Evolutionary conservation across 1,284 basidiomycete genomes (phyloP), one percentile per base, ranked within the genome.

Genomic region (Meripilus lineatus): DNA sequence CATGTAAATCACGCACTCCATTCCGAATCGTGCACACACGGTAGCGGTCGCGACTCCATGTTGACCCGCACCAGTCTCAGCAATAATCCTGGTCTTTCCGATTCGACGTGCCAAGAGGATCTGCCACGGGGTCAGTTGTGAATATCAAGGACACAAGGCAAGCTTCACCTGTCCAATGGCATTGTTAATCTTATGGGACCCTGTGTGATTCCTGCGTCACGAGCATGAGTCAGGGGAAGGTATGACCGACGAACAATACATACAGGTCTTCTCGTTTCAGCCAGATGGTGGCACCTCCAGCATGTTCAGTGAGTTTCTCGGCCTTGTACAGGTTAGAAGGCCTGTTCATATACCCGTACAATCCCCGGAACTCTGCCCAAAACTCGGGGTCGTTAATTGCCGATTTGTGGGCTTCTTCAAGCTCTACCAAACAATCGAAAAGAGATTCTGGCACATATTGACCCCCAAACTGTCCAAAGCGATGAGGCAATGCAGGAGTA

Each of bases 21-120:
- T 61, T 13, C 92, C 94, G 58, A 99, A 99, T 57, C 90, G 89
- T 38, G 95, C 95, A 57, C 96, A 99, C 7, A 93, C 96, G 2
- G 95, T 99, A 0, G 96, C 96, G 32, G 95, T 98, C 7, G 96
- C 96, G 17, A 99, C 94, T 65, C 96, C 96, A 66, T 99, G 96
- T 65, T 99, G 95, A 23, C 96, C 96, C 0, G 96, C 95, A 49
- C 95, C 95, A 1, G 96, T 99, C 73, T 99, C 96, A 39, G 95
- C 94, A 53, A 99, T 98, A 62, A 99, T 98, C 41, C 94, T 81
- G 38, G 77, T 96, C 73, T 99, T 99, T 23, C 96, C 95, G 51
- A 99, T 70, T 36, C 95, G 78, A 47, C 81, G 80, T 3, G 96
- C 96, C 25, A 99, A 81, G 14, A 99, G 75, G 51, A 98, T 93